Percentiles rank a stretch among this genome's conserved stretches.
phyloP scores from a whole-genome alignment of 108 stramenopile genomes.

The Chaetoceros muelleri region DNA sequence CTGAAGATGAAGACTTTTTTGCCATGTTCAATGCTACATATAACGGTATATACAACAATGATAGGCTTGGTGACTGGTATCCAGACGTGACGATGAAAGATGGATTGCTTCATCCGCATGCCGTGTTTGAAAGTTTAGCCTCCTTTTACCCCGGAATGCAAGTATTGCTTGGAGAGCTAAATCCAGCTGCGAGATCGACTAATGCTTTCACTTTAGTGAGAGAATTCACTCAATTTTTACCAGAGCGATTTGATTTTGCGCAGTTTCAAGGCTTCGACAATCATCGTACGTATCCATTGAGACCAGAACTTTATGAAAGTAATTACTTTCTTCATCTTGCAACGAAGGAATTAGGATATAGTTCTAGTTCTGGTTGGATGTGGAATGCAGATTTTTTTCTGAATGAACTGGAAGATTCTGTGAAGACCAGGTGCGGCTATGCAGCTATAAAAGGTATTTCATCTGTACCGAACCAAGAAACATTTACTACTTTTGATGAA shows the following conservation, averaged over 20 bases:
- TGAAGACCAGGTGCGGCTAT: constrained; percentile 46
- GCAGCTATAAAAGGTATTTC: constrained; percentile 40
- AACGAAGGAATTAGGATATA: constrained; percentile 25
- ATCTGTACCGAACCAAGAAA: constrained; percentile 19
- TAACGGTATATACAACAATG: constrained; percentile 46
- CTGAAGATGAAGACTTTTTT: constrained; percentile 71
- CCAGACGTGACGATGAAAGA: constrained; percentile 72
- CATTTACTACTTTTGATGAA: constrained; percentile 56
- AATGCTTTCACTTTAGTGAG: constrained; percentile 75
- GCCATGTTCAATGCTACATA: constrained; percentile 60
- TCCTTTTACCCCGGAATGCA: constrained; percentile 95
- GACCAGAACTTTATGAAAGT: constrained; percentile 89
- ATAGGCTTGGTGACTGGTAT: constrained; percentile 86
- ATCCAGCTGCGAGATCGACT: constrained; percentile 58
- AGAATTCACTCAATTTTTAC: constrained; percentile 68
- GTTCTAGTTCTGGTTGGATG: constrained; percentile 44
- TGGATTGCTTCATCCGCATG: constrained; percentile 20
- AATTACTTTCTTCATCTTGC: constrained; percentile 77
- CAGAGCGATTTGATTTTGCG: constrained; percentile 78
- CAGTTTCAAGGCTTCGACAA: constrained; percentile 18
- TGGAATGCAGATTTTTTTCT: constrained; percentile 72
- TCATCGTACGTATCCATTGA: constrained; percentile 78
- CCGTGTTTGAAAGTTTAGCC: constrained; percentile 80
- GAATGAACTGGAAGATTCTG: constrained; percentile 17
- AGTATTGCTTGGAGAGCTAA: constrained; percentile 67